Evolutionary conservation across 345 rosid genomes (phyloP).

Genomic region (Populus pruinosa): DNA sequence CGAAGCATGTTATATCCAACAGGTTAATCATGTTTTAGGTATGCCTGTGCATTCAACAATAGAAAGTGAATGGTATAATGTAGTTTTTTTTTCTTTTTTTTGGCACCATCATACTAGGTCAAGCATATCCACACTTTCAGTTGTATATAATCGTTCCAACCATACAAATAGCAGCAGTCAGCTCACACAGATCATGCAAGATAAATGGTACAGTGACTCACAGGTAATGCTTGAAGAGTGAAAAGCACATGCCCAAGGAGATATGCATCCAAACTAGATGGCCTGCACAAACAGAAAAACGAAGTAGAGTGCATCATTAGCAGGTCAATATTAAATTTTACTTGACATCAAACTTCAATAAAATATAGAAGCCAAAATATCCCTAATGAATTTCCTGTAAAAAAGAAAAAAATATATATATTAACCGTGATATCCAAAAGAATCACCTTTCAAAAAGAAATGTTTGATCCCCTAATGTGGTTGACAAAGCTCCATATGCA

Average conservation of each 20-base stretch:
- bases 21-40: not conserved
- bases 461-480: slow-evolving; percentile 62
- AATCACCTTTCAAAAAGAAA: slow-evolving; percentile 74
- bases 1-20: not conserved
- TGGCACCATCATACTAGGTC: not conserved
- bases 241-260: slow-evolving; percentile 67
- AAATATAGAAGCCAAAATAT: not conserved
- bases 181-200: slow-evolving; percentile 2
- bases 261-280: slow-evolving; percentile 84
- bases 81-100: too few species aligned
- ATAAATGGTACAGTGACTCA: slow-evolving; percentile 37
- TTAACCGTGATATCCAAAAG: slow-evolving; percentile 12
- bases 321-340: not conserved
- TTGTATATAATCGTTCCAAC: not conserved
- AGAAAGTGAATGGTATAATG: not conserved
- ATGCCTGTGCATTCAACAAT: not conserved
- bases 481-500: slow-evolving; percentile 78
- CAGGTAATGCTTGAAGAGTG: slow-evolving; percentile 74
- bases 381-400: too few species aligned
- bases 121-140: not conserved
- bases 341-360: not conserved
- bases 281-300: slow-evolving; percentile 43
- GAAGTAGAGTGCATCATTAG: not conserved
- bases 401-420: not conserved
- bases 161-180: not conserved